Conservation (phyloP, 2,329 filamentous ascomycete species). For the Chrysosporium keratinophilum region DNA sequence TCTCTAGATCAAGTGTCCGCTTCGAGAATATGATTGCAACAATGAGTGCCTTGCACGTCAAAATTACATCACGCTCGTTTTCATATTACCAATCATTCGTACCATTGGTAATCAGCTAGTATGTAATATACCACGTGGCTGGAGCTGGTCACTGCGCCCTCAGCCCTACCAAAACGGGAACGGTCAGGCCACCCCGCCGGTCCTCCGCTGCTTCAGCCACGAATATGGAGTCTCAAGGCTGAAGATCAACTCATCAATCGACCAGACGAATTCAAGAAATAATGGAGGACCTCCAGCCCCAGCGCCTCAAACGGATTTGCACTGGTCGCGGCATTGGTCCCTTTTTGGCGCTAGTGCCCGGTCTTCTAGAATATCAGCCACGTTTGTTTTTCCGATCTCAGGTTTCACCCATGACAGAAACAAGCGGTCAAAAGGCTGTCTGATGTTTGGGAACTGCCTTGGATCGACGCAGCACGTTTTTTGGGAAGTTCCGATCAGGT, state of each 20-base stretch:
- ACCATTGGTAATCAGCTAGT: background rate
- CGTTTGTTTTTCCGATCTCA: no score
- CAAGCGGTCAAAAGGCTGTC: no score
- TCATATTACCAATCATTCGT: background rate
- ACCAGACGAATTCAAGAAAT: background rate
- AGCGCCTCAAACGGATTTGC: no score
- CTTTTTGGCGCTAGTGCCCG: no score
- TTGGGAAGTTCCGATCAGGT: no score
- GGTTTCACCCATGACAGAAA: no score
- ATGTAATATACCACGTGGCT: background rate
- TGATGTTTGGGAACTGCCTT: no score
- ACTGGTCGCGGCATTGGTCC: no score
- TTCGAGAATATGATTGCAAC: background rate
- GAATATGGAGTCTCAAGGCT: background rate
- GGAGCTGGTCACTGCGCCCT: slow-evolving; percentile 2
- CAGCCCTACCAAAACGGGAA: slow-evolving; percentile 2
- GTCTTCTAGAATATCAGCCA: no score
- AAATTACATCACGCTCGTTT: background rate
- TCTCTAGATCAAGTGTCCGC: background rate
- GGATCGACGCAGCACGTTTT: no score
- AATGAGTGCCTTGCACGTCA: no score
- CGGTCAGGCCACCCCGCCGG: background rate
- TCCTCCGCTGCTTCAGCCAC: background rate
- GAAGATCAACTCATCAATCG: background rate
- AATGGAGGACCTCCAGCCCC: background rate